These are phyloP conservation scores for Pseudogymnoascus sp. DNA, from an alignment of 2,329 filamentous ascomycete species.

Conservation along the genomic window DNA sequence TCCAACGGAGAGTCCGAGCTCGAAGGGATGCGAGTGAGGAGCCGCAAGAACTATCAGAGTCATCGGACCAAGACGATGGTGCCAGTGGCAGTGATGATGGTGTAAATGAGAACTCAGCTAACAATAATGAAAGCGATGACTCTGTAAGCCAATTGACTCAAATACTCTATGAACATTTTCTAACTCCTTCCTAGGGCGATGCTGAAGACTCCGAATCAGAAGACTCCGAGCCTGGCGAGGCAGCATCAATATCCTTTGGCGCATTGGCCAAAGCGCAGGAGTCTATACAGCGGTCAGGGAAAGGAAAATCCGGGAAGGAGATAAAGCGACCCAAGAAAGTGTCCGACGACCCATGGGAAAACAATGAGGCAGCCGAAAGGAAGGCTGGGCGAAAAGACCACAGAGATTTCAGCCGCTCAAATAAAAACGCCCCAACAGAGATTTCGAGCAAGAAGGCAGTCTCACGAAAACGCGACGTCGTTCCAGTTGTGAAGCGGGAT, in stretches of 20 bases:
- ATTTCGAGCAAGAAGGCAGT: constrained; percentile 78
- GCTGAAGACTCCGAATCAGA: constrained; percentile 14
- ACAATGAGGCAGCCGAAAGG: constrained; percentile 35
- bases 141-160: constrained; percentile 10
- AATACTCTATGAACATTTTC: neutral
- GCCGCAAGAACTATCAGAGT: constrained; percentile 27
- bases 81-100: constrained; percentile 21
- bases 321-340: constrained; percentile 12
- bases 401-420: constrained; percentile 44
- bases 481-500: constrained; percentile 50
- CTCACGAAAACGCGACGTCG: constrained; percentile 66
- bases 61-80: constrained; percentile 27
- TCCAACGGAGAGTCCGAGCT: constrained; percentile 26
- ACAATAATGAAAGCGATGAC: constrained; percentile 24
- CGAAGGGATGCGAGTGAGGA: constrained; percentile 24
- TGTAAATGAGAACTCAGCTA: constrained; percentile 25
- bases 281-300: constrained; percentile 42
- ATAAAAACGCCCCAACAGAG: constrained; percentile 83
- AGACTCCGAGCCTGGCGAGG: constrained; percentile 19
- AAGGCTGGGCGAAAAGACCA: constrained; percentile 32
- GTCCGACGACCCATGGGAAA: constrained; percentile 22
- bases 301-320: constrained; percentile 25
- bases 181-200: constrained; percentile 6
- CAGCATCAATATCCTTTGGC: constrained; percentile 70
- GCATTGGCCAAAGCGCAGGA: constrained; percentile 82